Base-by-base conservation (phyloP, 2,329 filamentous ascomycete genomes). In the Paraphaeosphaeria sporulosa region DNA sequence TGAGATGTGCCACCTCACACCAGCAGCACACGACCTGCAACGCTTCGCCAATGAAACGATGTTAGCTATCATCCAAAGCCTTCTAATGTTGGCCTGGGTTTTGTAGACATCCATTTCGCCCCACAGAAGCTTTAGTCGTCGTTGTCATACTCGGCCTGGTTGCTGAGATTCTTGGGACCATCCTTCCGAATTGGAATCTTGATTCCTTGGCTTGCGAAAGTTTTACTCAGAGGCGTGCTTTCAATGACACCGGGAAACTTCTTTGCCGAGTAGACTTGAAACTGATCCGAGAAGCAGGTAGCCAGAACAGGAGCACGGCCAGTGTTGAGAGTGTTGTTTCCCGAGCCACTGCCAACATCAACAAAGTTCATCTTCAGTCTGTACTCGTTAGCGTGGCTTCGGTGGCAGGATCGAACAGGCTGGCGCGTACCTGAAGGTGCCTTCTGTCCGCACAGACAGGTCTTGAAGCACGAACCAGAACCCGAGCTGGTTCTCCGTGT, bases 381-480 rank as follows among this genome's bases (percentile, higher is more conserved):
- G 64, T 17, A 38, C 54, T 43, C 44, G 65, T 73, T 61, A 67
- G 57, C 44, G 57, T 23, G 46, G 4, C 7, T 5, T 36, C 38
- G 36, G 17, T 36, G 21, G 23, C 38, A 40, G 19, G 19, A 3
- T 50, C 23, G 25, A 2, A n/a, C 30, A 15, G 3, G 7, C 12
- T n/a, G 27, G 38, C 15, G 74, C 83, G 71, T 84, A 96, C 92
- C 94, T 86, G 78, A 98, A 99, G 61, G 84, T 87, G 12, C 95
- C 95, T 77, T 98, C 95, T 0, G 93, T 97, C 48, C 95, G 87
- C 34, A 99, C 94, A 70, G 93, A 97, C 46, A 99, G 83, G 79
- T 99, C 95, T 76, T 97, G 94, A 55, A 98, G 83, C 48, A 99
- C 91, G 71, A 99, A 99, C 94, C 94, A 99, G 65, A 97, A 93